Conservation (phyloP, 2,329 filamentous ascomycete genomes). For the Pseudopithomyces maydicus region DNA sequence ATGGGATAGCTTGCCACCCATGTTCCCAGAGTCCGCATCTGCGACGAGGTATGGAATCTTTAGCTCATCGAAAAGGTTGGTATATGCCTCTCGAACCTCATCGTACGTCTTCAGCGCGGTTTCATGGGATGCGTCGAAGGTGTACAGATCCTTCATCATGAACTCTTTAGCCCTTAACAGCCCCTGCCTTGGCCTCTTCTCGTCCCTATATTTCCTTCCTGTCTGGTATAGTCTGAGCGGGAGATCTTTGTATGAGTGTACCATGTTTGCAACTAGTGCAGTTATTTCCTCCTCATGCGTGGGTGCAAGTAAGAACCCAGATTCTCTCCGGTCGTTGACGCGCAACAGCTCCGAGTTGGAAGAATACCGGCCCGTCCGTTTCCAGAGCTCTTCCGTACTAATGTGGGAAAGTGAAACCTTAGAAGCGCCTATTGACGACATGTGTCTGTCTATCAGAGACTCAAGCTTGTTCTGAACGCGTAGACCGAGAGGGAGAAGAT, state of each 20-base stretch:
- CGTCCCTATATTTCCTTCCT: slow-evolving; percentile 91
- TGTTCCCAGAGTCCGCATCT: slow-evolving; percentile 91
- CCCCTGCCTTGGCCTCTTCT: slow-evolving; percentile 85
- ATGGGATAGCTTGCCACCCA: slow-evolving; percentile 91
- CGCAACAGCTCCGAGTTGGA: slow-evolving; percentile 82
- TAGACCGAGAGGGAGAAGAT: slow-evolving; percentile 84
- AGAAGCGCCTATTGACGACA: slow-evolving; percentile 80
- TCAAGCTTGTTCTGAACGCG: slow-evolving; percentile 90
- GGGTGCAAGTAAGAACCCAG: slow-evolving; percentile 78
- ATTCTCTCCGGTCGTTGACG: slow-evolving; percentile 77
- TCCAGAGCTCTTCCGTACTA: slow-evolving; percentile 84
- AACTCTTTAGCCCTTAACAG: slow-evolving; percentile 89
- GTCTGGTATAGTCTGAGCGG: slow-evolving; percentile 91
- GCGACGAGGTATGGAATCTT: slow-evolving; percentile 84
- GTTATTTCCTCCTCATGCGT: slow-evolving; percentile 99
- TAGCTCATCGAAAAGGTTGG: slow-evolving; percentile 77
- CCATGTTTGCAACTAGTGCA: slow-evolving; percentile 70
- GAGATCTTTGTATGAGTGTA: slow-evolving; percentile 83
- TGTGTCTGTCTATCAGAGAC: slow-evolving; percentile 82
- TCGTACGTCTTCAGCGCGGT: slow-evolving; percentile 82
- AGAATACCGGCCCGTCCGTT: slow-evolving; percentile 78
- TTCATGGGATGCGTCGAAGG: slow-evolving; percentile 74
- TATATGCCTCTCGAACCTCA: slow-evolving; percentile 74
- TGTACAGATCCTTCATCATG: slow-evolving; percentile 97
- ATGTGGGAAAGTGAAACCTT: slow-evolving; percentile 83